Conservation (phyloP, 2,329 filamentous ascomycete genomes). For the Gnomoniopsis smithogilvyi region DNA sequence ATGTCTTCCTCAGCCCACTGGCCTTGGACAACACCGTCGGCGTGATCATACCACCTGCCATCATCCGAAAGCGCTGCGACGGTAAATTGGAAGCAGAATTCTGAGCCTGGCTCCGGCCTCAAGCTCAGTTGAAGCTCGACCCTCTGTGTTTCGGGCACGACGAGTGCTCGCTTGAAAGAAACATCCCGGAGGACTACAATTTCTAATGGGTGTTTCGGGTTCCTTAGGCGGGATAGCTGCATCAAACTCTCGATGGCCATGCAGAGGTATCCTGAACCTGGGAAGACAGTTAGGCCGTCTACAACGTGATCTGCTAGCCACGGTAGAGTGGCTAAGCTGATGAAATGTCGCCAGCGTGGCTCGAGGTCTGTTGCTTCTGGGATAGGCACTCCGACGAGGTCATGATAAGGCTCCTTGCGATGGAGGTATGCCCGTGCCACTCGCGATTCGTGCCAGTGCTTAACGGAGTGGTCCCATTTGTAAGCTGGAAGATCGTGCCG, state of each 20-base stretch:
- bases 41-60: neutral
- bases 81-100: neutral
- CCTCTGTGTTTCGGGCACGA: neutral
- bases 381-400: constrained; percentile 34
- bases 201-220: neutral
- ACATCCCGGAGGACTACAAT: neutral
- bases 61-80: neutral
- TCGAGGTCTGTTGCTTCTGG: constrained; percentile 19
- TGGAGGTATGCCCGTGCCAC: constrained; percentile 31
- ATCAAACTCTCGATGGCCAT: constrained; percentile 20
- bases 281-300: constrained; percentile 21
- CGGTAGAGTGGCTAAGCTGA: constrained; percentile 24
- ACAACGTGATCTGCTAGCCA: constrained; percentile 30
- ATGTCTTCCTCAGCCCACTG: neutral
- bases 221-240: constrained; percentile 15
- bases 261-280: constrained; percentile 15
- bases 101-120: neutral
- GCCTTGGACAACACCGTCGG: neutral
- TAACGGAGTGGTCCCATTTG: constrained; percentile 41
- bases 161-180: neutral
- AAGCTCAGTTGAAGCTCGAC: constrained; percentile 2
- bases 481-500: constrained; percentile 37
- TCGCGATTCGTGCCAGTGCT: constrained; percentile 37
- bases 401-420: constrained; percentile 33
- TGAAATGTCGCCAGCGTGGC: constrained; percentile 18